Evolutionary conservation across 257 asterid species (phyloP).

Genomic region (Nicotiana sylvestris): DNA sequence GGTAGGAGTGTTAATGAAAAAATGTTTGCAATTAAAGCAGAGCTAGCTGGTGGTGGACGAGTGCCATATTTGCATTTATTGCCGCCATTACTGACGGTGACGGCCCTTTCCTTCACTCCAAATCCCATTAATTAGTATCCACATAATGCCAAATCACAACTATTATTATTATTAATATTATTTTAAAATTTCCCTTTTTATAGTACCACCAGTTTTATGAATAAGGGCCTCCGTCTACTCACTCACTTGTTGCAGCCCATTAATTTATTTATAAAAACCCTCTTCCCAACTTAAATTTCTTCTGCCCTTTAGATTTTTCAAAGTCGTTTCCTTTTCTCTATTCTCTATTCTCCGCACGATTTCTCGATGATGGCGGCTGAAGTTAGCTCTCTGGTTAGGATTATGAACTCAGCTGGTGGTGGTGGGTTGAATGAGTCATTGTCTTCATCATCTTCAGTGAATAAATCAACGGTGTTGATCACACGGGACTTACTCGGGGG

Average conservation of each 20-base stretch:
- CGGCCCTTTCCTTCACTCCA: slow-evolving; percentile 13
- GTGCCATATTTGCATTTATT: slow-evolving; percentile 55
- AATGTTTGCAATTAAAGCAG: slow-evolving; percentile 37
- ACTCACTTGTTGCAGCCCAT: not conserved
- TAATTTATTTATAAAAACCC: not conserved
- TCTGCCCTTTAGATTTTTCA: not conserved
- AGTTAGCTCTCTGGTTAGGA: slow-evolving; percentile 63
- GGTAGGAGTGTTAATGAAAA: not conserved
- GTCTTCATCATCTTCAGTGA: not conserved
- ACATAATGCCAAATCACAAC: not conserved
- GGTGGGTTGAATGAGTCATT: slow-evolving; percentile 33
- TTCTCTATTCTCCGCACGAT: not conserved
- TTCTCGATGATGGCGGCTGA: slow-evolving; percentile 67
- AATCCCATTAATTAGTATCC: not conserved
- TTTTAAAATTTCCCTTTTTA: not conserved
- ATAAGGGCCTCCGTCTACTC: not conserved
- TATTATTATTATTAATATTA: not conserved
- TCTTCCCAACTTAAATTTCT: not conserved
- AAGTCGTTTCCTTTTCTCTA: not conserved
- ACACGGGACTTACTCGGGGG: slow-evolving; percentile 86
- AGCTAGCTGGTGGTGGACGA: not conserved
- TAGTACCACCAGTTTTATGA: not conserved
- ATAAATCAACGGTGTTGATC: slow-evolving; percentile 54
- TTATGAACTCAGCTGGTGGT: slow-evolving; percentile 56
- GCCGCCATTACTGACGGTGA: slow-evolving; percentile 33